Conservation (phyloP, 805 yeast species). For the Metschnikowia bowlesiae region DNA sequence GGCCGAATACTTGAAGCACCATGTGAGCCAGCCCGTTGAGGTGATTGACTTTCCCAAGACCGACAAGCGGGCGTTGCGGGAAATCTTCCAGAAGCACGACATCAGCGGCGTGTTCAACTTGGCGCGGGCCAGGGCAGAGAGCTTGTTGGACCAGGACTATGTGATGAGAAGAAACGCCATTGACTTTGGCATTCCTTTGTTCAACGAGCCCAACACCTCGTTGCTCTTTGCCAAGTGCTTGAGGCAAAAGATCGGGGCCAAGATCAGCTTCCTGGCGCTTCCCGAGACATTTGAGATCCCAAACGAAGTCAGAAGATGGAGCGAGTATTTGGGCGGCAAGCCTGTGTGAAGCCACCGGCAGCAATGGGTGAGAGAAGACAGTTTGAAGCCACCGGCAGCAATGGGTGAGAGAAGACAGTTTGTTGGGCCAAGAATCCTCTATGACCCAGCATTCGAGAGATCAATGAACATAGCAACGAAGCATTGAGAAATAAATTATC, state of each 20-base stretch:
- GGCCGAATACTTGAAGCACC: conserved; percentile 58
- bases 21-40: conserved; percentile 46
- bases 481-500: too few relatives aligned
- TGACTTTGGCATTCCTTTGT: conserved; percentile 93
- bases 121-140: conserved; percentile 85
- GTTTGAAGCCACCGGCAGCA: conserved; percentile 12
- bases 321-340: conserved; percentile 93
- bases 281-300: conserved; percentile 59
- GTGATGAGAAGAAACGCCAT: conserved; percentile 99
- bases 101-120: conserved; percentile 87
- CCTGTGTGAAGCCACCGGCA: conserved; percentile 49
- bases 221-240: conserved; percentile 80
- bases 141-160: conserved; percentile 81
- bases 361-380: too few relatives aligned
- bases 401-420: too few relatives aligned
- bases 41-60: conserved; percentile 87
- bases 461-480: too few relatives aligned
- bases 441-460: too few relatives aligned
- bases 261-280: conserved; percentile 42
- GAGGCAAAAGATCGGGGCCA: conserved; percentile 58
- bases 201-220: conserved; percentile 95
- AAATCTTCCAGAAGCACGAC: conserved; percentile 82
- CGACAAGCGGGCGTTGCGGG: conserved; percentile 90
- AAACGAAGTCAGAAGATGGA: conserved; percentile 89
- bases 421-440: too few relatives aligned